Base-by-base conservation (phyloP, 805 yeast species). In the Isabelozyma pseudorhagii region DNA sequence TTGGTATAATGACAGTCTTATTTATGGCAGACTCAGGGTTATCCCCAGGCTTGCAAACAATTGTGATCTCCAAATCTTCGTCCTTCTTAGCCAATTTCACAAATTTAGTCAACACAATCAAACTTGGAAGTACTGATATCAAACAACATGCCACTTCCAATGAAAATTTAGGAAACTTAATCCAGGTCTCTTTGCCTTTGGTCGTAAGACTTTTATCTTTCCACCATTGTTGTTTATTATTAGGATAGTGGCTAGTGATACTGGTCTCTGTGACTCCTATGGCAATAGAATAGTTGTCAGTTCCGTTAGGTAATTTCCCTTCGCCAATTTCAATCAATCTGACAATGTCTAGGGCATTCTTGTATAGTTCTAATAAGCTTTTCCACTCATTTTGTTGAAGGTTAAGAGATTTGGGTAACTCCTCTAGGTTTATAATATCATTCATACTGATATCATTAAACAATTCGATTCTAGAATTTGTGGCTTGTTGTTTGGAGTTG, bases 321-420 rank as follows among this genome's bases (percentile, higher is more conserved):
- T 40, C 49, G 29, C 77, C 79, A 8, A 77, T 46, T 45, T 74
- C 76, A 14, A 78, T 48, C 18, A 74, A 47, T 10, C 63, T 54
- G 6, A 72, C 62, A 10, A 68, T 55, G 8, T 67, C 69, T 31
- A 62, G 52, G 0, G 72, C 58, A 1, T 73, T 54, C 40, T 46
- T 47, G 44, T 74, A 53, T 3, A 73, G 50, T 6, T 54, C 46
- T 5, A 74, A 40, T 44, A 69, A 57, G 41, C 73, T 68, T 9
- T 51, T 51, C 67, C 74, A 61, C 44, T 68, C 65, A 8, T 55
- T 49, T 6, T 52, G 58, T 4, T 52, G 42, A 13, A 31, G 36
- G n/a, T 31, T 31, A 38, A 63, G 29, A 8, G 40, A 25, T 5
- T 28, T 39, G 13, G 60, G 57, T 14, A 67, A 42, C 15, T 57